Conservation (phyloP, 1,284 basidiomycete genomes). For the Tetrapyrgos nigripes region DNA sequence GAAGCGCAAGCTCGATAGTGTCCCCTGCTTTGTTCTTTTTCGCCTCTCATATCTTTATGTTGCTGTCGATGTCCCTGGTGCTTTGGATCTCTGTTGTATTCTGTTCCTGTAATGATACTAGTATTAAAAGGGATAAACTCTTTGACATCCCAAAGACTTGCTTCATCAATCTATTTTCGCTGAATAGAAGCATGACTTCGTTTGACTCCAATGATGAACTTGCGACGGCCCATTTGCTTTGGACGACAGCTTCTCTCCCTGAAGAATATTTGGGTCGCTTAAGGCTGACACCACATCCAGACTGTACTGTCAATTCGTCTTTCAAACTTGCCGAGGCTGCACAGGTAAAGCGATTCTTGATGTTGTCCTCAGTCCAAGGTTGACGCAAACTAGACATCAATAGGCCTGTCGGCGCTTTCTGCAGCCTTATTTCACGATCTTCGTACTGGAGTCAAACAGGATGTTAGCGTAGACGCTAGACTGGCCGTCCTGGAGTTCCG, state of each 20-base stretch:
- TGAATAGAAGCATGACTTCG: neutral
- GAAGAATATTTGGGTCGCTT: neutral
- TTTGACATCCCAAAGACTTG: too few relatives aligned
- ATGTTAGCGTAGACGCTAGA: conserved; percentile 58
- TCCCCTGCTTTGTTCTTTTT: neutral
- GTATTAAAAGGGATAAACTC: neutral
- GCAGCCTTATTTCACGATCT: conserved; percentile 58
- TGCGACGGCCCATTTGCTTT: neutral
- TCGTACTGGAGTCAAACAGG: conserved; percentile 52
- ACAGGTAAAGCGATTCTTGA: conserved; percentile 42
- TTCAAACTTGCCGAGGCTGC: conserved; percentile 40
- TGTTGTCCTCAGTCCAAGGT: conserved; percentile 11
- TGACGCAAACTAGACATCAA: conserved; percentile 44
- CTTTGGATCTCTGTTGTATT: neutral
- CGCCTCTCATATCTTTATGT: conserved; percentile 5
- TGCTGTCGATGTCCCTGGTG: neutral
- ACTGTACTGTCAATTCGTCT: conserved; percentile 9
- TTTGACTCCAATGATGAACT: neutral
- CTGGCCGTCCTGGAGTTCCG: conserved; percentile 67
- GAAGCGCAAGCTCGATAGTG: conserved; percentile 23
- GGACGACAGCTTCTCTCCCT: conserved; percentile 12
- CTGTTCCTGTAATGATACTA: neutral
- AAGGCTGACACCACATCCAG: conserved; percentile 5
- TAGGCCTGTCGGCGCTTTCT: conserved; percentile 60
- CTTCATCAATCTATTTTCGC: too few relatives aligned